Conservation (phyloP, 2,329 filamentous ascomycete genomes). For the Apiospora rasikravindrae region DNA sequence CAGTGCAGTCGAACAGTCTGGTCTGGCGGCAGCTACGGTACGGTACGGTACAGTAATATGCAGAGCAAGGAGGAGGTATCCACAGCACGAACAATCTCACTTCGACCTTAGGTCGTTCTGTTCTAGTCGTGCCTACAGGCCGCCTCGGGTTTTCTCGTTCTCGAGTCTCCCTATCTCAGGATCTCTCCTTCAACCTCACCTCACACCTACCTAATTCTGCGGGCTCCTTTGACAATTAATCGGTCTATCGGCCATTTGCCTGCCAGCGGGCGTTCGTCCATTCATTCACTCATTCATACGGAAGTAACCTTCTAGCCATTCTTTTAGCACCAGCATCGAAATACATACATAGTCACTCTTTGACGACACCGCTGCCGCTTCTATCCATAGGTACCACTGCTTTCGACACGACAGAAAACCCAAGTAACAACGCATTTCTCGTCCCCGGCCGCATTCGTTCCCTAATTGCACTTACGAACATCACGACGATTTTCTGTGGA, state of each 20-base stretch:
- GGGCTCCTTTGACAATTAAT: constrained; percentile 45
- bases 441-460: constrained; percentile 2
- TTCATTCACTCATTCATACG: constrained; percentile 57
- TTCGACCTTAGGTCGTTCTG: background rate
- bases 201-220: constrained; percentile 26
- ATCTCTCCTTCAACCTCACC: constrained; percentile 35
- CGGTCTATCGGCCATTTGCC: constrained; percentile 46
- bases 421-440: background rate
- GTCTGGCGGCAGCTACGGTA: background rate
- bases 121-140: background rate
- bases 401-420: background rate
- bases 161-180: constrained; percentile 32
- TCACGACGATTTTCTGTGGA: background rate
- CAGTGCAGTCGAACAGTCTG: background rate
- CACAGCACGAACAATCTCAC: constrained; percentile 6
- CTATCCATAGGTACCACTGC: constrained; percentile 5
- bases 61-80: background rate
- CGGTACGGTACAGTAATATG: constrained; percentile 7
- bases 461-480: background rate
- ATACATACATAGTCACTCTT: constrained; percentile 32
- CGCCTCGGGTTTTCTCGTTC: background rate
- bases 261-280: constrained; percentile 57
- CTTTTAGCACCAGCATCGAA: constrained; percentile 34
- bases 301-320: constrained; percentile 46
- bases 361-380: constrained; percentile 20